A percentile compares a stretch with the other conserved stretches of the same genome.
These are phyloP conservation scores for Trifolium fragiferum DNA, from an alignment of 306 rosid genomes.

Conservation along the genomic window DNA sequence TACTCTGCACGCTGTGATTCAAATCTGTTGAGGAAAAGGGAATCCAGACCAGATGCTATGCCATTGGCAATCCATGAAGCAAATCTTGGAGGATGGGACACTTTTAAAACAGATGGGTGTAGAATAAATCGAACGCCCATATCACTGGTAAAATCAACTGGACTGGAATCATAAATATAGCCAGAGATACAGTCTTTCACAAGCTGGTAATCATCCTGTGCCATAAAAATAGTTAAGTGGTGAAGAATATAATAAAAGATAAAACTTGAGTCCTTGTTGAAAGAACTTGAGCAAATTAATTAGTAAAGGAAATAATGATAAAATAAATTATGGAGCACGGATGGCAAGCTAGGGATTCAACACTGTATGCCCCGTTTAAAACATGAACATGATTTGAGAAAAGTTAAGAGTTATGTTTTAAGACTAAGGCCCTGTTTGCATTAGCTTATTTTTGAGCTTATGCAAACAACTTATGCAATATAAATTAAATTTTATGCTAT, in stretches of 20 bases:
- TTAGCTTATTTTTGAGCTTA: too few species aligned
- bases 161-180: conserved; percentile 92
- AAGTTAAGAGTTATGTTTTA: not conserved
- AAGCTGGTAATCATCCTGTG: conserved; percentile 73
- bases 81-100: conserved; percentile 78
- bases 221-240: conserved; percentile 39
- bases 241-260: conserved; percentile 18
- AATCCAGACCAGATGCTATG: conserved; percentile 89
- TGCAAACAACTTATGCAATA: too few species aligned
- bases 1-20: conserved; percentile 92
- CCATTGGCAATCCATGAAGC: conserved; percentile 78
- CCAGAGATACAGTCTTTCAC: conserved; percentile 87
- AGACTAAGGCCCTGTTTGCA: too few species aligned
- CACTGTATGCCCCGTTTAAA: not conserved
- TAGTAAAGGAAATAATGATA: conserved; percentile 24
- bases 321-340: conserved; percentile 6
- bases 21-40: conserved; percentile 82
- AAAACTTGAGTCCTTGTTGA: conserved; percentile 18
- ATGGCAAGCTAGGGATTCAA: conserved; percentile 13
- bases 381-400: conserved; percentile 32
- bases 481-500: too few species aligned
- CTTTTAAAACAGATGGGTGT: conserved; percentile 76
- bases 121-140: conserved; percentile 84
- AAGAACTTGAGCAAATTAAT: conserved; percentile 26
- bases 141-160: conserved; percentile 96